Percentiles rank a stretch among this genome's conserved stretches.
These are phyloP conservation scores for Hymenoscyphus salicellus DNA, from an alignment of 2,329 filamentous ascomycete species.

Conservation along the genomic window DNA sequence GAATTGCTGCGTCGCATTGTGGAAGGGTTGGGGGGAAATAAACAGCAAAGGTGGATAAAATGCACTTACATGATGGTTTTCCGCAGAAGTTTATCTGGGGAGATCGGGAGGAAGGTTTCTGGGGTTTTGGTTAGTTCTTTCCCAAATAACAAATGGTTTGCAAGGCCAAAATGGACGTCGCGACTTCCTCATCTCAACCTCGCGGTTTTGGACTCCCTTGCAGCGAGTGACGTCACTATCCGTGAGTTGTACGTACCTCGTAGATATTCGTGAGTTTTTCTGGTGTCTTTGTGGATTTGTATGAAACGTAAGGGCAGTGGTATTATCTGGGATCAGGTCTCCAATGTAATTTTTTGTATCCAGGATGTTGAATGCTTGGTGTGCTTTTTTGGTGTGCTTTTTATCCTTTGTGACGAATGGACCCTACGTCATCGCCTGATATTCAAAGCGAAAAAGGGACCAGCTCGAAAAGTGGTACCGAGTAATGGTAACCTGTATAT, in stretches of 20 bases:
- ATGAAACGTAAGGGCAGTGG: background rate
- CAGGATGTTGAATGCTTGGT: background rate
- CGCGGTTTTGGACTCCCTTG: slow-evolving; percentile 2
- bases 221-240: background rate
- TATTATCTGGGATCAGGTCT: background rate
- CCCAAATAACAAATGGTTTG: background rate
- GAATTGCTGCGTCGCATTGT: slow-evolving; percentile 24
- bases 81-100: slow-evolving; percentile 4
- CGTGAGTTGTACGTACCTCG: background rate
- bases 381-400: background rate
- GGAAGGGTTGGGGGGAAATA: slow-evolving; percentile 8
- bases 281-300: background rate
- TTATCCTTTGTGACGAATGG: background rate
- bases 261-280: background rate
- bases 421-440: too few relatives aligned
- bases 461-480: background rate
- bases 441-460: too few relatives aligned
- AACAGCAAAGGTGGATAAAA: slow-evolving; percentile 1
- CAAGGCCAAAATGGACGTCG: background rate
- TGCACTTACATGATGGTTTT: slow-evolving; percentile 24
- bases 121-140: slow-evolving; percentile 21
- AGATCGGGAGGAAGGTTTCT: slow-evolving; percentile 9
- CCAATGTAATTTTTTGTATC: background rate
- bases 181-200: slow-evolving; percentile 8
- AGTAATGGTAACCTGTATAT: too few relatives aligned